A percentile compares a stretch with the other conserved stretches of the same genome.
Evolutionary conservation across 2,329 filamentous ascomycete species (phyloP).

Genomic region (Volutella citrinella): DNA sequence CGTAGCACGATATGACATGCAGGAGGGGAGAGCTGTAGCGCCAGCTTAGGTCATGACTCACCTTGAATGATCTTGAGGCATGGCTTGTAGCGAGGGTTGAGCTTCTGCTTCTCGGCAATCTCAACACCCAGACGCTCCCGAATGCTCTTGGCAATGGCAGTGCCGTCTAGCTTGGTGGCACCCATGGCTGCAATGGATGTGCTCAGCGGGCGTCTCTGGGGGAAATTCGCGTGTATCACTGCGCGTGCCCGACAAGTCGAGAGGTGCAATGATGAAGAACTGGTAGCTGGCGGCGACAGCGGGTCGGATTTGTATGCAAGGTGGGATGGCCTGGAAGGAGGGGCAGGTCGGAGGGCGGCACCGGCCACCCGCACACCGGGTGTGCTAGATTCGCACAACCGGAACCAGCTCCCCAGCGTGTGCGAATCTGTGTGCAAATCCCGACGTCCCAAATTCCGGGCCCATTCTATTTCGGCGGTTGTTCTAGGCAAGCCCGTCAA

Average conservation of each 20-base stretch:
- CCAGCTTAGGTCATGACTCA: too few species aligned
- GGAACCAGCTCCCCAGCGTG: conserved; percentile 9
- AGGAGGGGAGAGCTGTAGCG: too few species aligned
- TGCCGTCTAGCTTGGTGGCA: conserved; percentile 92
- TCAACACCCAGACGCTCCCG: conserved; percentile 76
- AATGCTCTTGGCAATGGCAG: conserved; percentile 88
- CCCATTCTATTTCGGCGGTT: too few species aligned
- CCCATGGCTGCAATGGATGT: conserved; percentile 66
- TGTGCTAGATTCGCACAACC: conserved; percentile 21
- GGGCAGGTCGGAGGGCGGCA: conserved; percentile 21
- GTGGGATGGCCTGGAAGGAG: conserved; percentile 20
- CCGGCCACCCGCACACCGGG: conserved; percentile 14
- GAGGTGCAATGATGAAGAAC: conserved; percentile 16
- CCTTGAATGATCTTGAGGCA: conserved; percentile 93
- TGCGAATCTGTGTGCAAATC: conserved; percentile 18
- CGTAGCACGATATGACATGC: conserved; percentile 3
- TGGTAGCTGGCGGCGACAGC: too few species aligned
- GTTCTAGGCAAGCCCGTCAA: too few species aligned
- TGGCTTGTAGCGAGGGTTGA: conserved; percentile 85
- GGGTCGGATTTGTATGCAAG: conserved; percentile 11
- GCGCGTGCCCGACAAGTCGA: conserved; percentile 6
- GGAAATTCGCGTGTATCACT: conserved; percentile 3
- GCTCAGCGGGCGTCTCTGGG: conserved; percentile 35
- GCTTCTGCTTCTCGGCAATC: conserved; percentile 76
- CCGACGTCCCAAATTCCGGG: too few species aligned